phyloP scores from a whole-genome alignment of 2,329 filamentous ascomycete genomes.

The Botrytis medusae region DNA sequence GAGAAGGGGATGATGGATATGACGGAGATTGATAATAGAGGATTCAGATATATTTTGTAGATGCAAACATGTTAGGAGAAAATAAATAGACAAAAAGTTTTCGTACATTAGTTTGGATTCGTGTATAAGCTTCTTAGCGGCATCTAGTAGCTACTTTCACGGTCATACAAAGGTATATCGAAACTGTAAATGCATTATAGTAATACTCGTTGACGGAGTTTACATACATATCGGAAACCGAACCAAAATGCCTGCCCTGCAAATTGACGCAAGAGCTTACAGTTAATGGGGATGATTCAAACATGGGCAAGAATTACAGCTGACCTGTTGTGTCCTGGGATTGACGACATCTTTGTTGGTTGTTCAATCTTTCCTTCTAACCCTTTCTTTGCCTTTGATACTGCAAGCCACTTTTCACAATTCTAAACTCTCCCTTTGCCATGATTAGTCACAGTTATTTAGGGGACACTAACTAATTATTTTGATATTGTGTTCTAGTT shows the following conservation, averaged over 20 bases:
- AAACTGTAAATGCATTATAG: neutral
- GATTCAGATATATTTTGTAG: slow-evolving; percentile 51
- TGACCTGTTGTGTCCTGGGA: neutral
- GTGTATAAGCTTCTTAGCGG: neutral
- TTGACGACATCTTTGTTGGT: neutral
- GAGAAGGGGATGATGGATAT: slow-evolving; percentile 56
- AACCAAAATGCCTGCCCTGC: no score
- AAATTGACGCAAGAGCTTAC: no score
- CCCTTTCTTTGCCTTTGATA: neutral
- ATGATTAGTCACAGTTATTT: neutral
- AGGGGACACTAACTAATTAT: neutral
- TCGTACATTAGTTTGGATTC: neutral
- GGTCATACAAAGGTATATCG: neutral
- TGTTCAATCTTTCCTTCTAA: neutral
- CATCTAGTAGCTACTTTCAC: neutral
- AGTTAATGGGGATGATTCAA: no score
- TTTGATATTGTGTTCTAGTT: no score
- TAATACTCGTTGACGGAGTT: neutral
- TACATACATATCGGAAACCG: no score
- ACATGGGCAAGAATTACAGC: neutral
- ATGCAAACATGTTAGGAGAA: neutral
- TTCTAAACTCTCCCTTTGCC: neutral
- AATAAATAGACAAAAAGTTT: no score
- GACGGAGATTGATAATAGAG: slow-evolving; percentile 56
- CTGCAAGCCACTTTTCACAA: neutral